Percentiles rank a stretch among this genome's conserved stretches.
Conservation (phyloP, 495 filamentous ascomycete genomes). For the Penicilliopsis zonata region DNA sequence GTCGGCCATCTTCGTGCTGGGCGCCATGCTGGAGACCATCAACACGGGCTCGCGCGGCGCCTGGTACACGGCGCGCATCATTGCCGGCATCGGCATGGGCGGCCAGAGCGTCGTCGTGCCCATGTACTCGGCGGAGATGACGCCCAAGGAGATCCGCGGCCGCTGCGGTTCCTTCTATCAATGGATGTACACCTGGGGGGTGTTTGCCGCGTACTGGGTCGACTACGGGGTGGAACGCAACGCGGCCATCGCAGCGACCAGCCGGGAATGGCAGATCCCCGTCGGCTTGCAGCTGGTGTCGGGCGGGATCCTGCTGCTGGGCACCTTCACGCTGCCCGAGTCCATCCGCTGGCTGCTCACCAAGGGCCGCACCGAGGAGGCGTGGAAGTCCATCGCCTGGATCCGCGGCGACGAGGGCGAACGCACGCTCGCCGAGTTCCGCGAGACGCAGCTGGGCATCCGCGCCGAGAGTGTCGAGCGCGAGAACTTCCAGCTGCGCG, state of each 20-base stretch:
- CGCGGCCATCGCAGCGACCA: conserved; percentile 12
- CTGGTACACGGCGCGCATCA: conserved; percentile 35
- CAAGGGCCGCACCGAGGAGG: conserved; percentile 28
- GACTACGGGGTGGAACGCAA: conserved; percentile 32
- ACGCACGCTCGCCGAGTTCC: conserved; percentile 31
- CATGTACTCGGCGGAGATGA: conserved; percentile 41
- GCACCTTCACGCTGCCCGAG: conserved; percentile 34
- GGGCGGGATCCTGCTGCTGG: conserved; percentile 27
- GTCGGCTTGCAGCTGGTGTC: conserved; percentile 37
- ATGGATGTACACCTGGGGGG: conserved; percentile 34
- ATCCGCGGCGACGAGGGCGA: conserved; percentile 28
- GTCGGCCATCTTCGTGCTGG: conserved; percentile 29
- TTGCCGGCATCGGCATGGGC: conserved; percentile 45
- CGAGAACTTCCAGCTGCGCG: no score
- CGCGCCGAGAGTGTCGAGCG: no score
- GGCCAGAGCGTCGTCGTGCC: conserved; percentile 40
- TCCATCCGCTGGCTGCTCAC: conserved; percentile 38
- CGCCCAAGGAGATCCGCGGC: conserved; percentile 39
- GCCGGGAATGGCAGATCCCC: conserved; percentile 40
- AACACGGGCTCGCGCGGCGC: conserved; percentile 27
- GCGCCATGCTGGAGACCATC: conserved; percentile 31
- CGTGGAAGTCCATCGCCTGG: conserved; percentile 31
- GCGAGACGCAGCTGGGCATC: conserved; percentile 30
- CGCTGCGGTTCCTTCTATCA: conserved; percentile 38
- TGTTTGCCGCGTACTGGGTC: conserved; percentile 39